Conservation (phyloP, 805 yeast species). For the Kazachstania taianensis region DNA sequence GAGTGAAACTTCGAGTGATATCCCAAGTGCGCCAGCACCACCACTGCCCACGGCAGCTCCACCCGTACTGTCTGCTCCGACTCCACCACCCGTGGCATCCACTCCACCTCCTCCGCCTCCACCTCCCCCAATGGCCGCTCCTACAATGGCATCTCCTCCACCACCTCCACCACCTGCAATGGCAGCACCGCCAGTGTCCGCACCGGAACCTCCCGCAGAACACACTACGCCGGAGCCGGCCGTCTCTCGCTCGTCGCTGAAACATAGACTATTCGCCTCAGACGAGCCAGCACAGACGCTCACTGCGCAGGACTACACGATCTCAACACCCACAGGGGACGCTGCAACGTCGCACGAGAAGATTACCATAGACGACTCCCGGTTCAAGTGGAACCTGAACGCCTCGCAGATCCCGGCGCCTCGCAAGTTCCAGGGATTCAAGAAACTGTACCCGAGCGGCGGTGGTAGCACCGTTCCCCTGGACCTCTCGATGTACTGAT, state of each 20-base stretch:
- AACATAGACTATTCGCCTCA: constrained; percentile 25
- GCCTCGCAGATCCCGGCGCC: constrained; percentile 73
- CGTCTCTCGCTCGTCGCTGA: constrained; percentile 4
- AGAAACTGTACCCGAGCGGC: constrained; percentile 88
- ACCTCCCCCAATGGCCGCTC: constrained; percentile 17
- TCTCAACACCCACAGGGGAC: background rate
- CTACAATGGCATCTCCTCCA: constrained; percentile 12
- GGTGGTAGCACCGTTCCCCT: constrained; percentile 88
- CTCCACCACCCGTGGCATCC: constrained; percentile 15
- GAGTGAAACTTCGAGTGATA: background rate
- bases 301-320: no score
- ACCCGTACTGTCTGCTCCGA: constrained; percentile 14
- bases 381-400: constrained; percentile 59
- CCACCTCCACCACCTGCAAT: constrained; percentile 18
- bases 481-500: constrained; percentile 34
- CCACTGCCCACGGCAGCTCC: constrained; percentile 3
- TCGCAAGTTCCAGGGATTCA: constrained; percentile 59
- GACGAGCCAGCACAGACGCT: constrained; percentile 22
- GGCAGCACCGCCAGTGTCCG: constrained; percentile 16
- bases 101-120: constrained; percentile 17
- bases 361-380: constrained; percentile 51
- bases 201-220: constrained; percentile 8
- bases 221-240: no score
- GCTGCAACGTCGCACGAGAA: constrained; percentile 21
- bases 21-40: constrained; percentile 9